These are phyloP conservation scores for Erythrophleum ivorense DNA, from an alignment of 331 rosid species.

Conservation along the genomic window DNA sequence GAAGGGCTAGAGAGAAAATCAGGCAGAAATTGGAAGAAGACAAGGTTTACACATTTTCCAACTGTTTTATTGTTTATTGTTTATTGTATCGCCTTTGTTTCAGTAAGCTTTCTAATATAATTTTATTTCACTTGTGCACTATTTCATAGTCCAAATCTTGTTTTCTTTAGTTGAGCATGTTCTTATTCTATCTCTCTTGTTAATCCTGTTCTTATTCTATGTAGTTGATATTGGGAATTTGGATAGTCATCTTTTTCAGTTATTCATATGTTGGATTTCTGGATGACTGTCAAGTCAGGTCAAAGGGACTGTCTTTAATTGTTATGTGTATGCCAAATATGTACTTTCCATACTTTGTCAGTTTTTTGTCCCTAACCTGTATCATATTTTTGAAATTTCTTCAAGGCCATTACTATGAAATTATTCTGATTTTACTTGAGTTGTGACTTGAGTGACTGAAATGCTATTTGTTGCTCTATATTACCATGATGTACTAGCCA, in stretches of 20 bases:
- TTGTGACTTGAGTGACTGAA: no score
- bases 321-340: constrained; percentile 2
- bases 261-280: background rate
- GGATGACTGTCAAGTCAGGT: background rate
- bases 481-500: no score
- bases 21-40: constrained; percentile 95
- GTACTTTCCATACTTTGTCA: background rate
- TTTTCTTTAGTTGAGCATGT: background rate
- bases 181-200: background rate
- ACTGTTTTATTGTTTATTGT: constrained; percentile 19
- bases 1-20: constrained; percentile 92
- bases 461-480: no score
- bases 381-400: background rate
- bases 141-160: background rate
- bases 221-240: background rate
- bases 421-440: background rate
- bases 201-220: background rate
- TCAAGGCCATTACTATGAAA: constrained; percentile 11
- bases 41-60: constrained; percentile 61
- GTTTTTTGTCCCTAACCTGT: background rate
- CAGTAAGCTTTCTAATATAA: background rate
- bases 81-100: background rate
- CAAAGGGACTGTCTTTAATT: background rate
- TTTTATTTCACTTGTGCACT: background rate
- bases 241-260: constrained; percentile 27